Evolutionary conservation across 495 filamentous ascomycete species (phyloP).

Genomic region (Cercophora newfieldiana): DNA sequence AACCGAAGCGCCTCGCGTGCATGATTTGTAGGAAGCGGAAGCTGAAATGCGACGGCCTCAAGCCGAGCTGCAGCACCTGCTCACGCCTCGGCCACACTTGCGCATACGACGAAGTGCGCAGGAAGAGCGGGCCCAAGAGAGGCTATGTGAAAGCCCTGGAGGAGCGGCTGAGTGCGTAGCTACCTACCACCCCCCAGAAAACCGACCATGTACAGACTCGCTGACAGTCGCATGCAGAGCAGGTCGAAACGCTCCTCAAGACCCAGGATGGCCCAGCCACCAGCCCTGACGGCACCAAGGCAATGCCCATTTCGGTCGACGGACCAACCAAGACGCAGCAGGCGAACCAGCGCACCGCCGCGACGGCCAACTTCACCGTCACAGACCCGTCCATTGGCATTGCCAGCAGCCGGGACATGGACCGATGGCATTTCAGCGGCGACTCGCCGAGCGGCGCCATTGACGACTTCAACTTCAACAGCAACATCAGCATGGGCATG

Average conservation of each 20-base stretch:
- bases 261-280: constrained; percentile 56
- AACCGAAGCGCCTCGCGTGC: constrained; percentile 93
- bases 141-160: constrained; percentile 98
- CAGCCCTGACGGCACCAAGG: constrained; percentile 36
- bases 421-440: constrained; percentile 53
- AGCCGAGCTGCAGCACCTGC: constrained; percentile 92
- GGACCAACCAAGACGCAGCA: constrained; percentile 27
- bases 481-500: constrained; percentile 47
- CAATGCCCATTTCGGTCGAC: constrained; percentile 34
- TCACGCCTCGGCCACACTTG: constrained; percentile 85
- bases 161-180: constrained; percentile 79
- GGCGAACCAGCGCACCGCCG: constrained; percentile 34
- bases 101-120: constrained; percentile 91
- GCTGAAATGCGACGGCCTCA: constrained; percentile 73
- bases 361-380: constrained; percentile 47
- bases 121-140: constrained; percentile 97
- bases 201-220: neutral
- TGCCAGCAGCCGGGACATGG: constrained; percentile 45
- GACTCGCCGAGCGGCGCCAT: constrained; percentile 51
- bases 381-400: constrained; percentile 47
- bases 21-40: constrained; percentile 94
- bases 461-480: constrained; percentile 53
- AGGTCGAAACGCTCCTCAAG: constrained; percentile 91
- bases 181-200: neutral
- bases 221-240: constrained; percentile 57